A percentile compares a stretch with the other conserved stretches of the same genome.
Evolutionary conservation across 129 eudicot genomes (phyloP).

Genomic region (Artemisia annua): DNA sequence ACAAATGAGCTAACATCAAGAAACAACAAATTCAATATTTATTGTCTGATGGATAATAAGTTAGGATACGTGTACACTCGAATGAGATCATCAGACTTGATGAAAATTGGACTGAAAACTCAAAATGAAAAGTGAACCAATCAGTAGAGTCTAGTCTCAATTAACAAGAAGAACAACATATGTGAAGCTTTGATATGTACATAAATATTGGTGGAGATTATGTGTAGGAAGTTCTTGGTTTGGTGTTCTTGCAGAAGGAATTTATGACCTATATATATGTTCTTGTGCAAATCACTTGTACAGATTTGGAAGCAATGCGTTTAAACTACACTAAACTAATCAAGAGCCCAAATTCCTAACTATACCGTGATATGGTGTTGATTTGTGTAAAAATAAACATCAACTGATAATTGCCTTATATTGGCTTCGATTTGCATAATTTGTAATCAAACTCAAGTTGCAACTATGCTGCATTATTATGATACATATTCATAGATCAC

Average conservation of each 20-base stretch:
- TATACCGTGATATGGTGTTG: not conserved
- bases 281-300: not conserved
- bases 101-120: too few species aligned
- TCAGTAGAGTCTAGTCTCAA: too few species aligned
- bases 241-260: not conserved
- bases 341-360: not conserved
- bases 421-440: slow-evolving; percentile 12
- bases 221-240: not conserved
- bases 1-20: too few species aligned
- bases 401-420: not conserved
- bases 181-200: not conserved
- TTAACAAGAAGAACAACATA: too few species aligned
- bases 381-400: not conserved
- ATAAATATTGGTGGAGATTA: not conserved
- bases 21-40: too few species aligned
- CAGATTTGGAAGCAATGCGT: too few species aligned
- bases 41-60: too few species aligned
- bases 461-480: slow-evolving; percentile 8
- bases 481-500: slow-evolving; percentile 1
- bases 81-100: too few species aligned
- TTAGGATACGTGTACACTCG: too few species aligned
- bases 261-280: not conserved
- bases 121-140: too few species aligned
- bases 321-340: not conserved
- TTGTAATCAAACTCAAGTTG: slow-evolving; percentile 6